Conservation (phyloP, 2,329 filamentous ascomycete species). For the Grosmannia clavigera region DNA sequence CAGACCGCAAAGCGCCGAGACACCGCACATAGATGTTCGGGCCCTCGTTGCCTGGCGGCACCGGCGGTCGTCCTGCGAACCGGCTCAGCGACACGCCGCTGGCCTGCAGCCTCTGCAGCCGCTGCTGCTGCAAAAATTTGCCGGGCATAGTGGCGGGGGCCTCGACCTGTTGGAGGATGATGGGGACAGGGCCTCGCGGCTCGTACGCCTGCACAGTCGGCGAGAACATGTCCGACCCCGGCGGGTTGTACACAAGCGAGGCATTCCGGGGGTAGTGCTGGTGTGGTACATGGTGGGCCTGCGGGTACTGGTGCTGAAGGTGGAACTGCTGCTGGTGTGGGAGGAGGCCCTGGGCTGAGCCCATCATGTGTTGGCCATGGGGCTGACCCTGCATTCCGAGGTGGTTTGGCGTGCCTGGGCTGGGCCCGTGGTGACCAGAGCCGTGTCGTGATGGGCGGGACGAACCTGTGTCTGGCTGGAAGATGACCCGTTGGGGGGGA, state of each 20-base stretch:
- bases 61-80: conserved; percentile 34
- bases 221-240: conserved; percentile 43
- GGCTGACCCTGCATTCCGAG: conserved; percentile 5
- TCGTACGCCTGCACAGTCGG: conserved; percentile 57
- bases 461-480: conserved; percentile 65
- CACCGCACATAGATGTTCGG: conserved; percentile 89
- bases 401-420: conserved; percentile 15
- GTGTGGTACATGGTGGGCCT: not conserved
- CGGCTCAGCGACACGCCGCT: conserved; percentile 34
- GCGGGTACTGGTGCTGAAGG: conserved; percentile 7
- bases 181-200: conserved; percentile 43
- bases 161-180: conserved; percentile 59
- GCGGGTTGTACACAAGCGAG: conserved; percentile 37
- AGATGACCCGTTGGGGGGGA: conserved; percentile 73
- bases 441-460: conserved; percentile 50
- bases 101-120: conserved; percentile 25
- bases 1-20: conserved; percentile 69
- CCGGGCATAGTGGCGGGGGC: conserved; percentile 64
- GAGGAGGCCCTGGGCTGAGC: conserved; percentile 15
- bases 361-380: conserved; percentile 1
- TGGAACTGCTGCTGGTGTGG: conserved; percentile 15
- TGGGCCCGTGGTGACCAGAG: conserved; percentile 28
- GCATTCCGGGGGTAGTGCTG: conserved; percentile 25
- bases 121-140: conserved; percentile 50
- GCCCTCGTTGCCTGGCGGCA: conserved; percentile 51